phyloP scores from a whole-genome alignment of 495 filamentous ascomycete species.

The Penicillium cosmopolitanum region DNA sequence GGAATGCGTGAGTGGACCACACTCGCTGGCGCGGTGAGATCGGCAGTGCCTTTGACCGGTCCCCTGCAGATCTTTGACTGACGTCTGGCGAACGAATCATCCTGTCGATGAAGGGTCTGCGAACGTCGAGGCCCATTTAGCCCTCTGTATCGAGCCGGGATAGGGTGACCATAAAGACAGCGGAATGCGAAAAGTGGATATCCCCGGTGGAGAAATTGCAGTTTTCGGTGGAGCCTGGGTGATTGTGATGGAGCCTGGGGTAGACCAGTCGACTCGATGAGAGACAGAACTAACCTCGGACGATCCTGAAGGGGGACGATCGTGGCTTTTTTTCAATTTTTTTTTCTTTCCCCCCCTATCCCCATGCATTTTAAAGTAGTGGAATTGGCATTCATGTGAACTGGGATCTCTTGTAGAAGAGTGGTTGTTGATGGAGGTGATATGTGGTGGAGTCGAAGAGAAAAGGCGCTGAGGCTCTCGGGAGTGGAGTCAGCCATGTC shows the following conservation, averaged over 20 bases:
- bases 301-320: background rate
- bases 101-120: constrained; percentile 3
- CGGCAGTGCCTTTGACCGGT: constrained; percentile 21
- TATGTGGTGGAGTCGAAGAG: background rate
- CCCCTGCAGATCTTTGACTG: constrained; percentile 35
- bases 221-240: constrained; percentile 2
- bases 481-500: constrained; percentile 22
- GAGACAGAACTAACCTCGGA: background rate
- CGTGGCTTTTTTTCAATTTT: background rate
- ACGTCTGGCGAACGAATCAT: constrained; percentile 29
- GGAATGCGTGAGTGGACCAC: constrained; percentile 27
- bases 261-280: background rate
- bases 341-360: background rate
- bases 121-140: constrained; percentile 18
- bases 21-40: constrained; percentile 19
- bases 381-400: too few relatives aligned
- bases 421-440: background rate
- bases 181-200: constrained; percentile 18
- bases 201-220: constrained; percentile 12
- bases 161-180: constrained; percentile 5
- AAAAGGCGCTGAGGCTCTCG: constrained; percentile 27
- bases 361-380: too few relatives aligned
- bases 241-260: constrained; percentile 4
- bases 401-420: background rate
- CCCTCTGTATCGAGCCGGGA: constrained; percentile 1